These are phyloP conservation scores for Filosporella fistucella DNA, from an alignment of 495 filamentous ascomycete genomes.

Conservation along the genomic window DNA sequence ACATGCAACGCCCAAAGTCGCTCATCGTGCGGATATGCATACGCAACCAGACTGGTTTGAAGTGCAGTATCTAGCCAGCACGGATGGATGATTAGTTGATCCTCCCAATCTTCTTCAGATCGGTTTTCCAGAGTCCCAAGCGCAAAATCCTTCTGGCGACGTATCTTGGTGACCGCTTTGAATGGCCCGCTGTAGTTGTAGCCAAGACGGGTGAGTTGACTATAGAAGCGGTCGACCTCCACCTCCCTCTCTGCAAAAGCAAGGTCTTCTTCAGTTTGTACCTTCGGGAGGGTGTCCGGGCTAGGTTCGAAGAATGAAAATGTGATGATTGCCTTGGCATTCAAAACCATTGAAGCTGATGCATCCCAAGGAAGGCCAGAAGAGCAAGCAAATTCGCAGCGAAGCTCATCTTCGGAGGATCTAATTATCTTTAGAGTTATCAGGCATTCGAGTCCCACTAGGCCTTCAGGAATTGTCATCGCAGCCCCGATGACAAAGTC, in stretches of 20 bases:
- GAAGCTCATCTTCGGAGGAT: neutral
- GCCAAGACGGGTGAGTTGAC: neutral
- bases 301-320: neutral
- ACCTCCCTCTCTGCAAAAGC: neutral
- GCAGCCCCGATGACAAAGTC: conserved; percentile 18
- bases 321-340: neutral
- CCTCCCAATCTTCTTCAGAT: neutral
- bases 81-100: conserved; percentile 30
- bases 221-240: conserved; percentile 6
- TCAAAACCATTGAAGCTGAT: neutral
- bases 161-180: neutral
- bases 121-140: neutral
- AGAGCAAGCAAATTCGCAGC: neutral
- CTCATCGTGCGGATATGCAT: conserved; percentile 30
- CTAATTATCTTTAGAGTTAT: neutral
- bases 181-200: conserved; percentile 4
- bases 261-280: neutral
- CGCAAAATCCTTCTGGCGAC: neutral
- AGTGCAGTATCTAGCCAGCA: conserved; percentile 37
- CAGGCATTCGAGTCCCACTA: neutral
- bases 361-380: neutral
- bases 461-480: conserved; percentile 21
- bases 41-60: conserved; percentile 36
- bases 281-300: neutral
- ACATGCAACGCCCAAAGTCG: conserved; percentile 26